Evolutionary conservation across 208 protist genomes (phyloP), one percentile per base, ranked within the genome.

Genomic region (Willaertia magna): DNA sequence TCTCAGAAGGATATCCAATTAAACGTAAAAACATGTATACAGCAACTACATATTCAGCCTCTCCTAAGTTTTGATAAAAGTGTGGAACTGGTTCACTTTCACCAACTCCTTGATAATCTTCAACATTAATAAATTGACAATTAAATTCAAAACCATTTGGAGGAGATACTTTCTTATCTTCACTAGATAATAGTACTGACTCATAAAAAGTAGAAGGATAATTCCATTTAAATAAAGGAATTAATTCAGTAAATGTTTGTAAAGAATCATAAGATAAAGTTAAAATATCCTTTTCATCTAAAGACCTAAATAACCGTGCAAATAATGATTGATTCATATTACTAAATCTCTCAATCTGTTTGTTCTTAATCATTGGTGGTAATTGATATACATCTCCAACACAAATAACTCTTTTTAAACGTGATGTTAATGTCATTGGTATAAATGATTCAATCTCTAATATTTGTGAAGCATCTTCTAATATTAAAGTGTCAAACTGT

Each of bases 391-490:
- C 92, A 85, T 97, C 95, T 30, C 95, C 94, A 39, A 97, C 89
- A 9, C 96, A 55, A 40, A 96, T 89, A 18, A 96, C 88, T 49
- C 94, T 89, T 87, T 95, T 95, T 6, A 96, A 88, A 2, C 90
- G 86, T 39, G 11, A 86, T 3, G 16, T n/a, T n/a, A 95, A 84
- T 85, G 95, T 83, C 49, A 97, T 59, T 7, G 95, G 94, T 40
- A 97, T 96, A 75, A 96, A 97, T 4, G 95, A 93, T 86, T 97
- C 95, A 22, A 97, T 89, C 83, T 97, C 95, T 6, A 95, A 81
- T 0, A 97, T 92, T 83, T 96, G 94, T 14, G 89, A 95, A 2
- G 92, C 85, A 86, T 97, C 95, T 78, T 97, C 95, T 91, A 97
- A 95, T 2, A 97, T 43, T 6, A 97, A 44, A 74, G 93, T 96